Conservation (phyloP, 805 yeast genomes). For the Candida lessepsii region DNA sequence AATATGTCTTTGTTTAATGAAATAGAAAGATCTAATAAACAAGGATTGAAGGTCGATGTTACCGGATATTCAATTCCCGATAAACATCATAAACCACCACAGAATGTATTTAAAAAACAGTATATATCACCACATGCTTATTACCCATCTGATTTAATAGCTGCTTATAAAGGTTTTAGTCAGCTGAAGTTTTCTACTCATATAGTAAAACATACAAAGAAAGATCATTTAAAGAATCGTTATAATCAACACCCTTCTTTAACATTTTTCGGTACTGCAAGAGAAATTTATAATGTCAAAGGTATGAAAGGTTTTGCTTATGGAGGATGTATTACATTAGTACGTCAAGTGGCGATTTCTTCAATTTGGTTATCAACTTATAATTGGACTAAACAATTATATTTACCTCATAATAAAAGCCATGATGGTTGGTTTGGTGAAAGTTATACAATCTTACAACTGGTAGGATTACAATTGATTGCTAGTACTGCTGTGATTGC, state of each 20-base stretch:
- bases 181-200: constrained; percentile 23
- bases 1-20: constrained; percentile 44
- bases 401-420: constrained; percentile 48
- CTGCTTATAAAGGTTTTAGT: constrained; percentile 25
- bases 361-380: constrained; percentile 83
- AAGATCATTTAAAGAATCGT: constrained; percentile 22
- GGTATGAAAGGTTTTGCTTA: constrained; percentile 79
- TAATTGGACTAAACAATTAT: constrained; percentile 69
- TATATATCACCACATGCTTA: constrained; percentile 45
- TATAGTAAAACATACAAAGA: constrained; percentile 15
- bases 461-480: constrained; percentile 52
- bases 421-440: constrained; percentile 46
- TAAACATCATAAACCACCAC: constrained; percentile 25
- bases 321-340: constrained; percentile 79
- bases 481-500: constrained; percentile 74
- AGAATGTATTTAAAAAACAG: constrained; percentile 27
- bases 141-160: constrained; percentile 33
- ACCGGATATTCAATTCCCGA: constrained; percentile 25
- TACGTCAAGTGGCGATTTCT: constrained; percentile 76
- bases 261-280: constrained; percentile 50
- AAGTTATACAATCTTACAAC: constrained; percentile 37
- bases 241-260: constrained; percentile 56
- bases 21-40: constrained; percentile 17
- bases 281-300: constrained; percentile 67
- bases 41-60: constrained; percentile 24